A percentile compares a stretch with the other conserved stretches of the same genome.
Conservation (phyloP, 768 basidiomycete species). For the Melanogaster broomeanus region DNA sequence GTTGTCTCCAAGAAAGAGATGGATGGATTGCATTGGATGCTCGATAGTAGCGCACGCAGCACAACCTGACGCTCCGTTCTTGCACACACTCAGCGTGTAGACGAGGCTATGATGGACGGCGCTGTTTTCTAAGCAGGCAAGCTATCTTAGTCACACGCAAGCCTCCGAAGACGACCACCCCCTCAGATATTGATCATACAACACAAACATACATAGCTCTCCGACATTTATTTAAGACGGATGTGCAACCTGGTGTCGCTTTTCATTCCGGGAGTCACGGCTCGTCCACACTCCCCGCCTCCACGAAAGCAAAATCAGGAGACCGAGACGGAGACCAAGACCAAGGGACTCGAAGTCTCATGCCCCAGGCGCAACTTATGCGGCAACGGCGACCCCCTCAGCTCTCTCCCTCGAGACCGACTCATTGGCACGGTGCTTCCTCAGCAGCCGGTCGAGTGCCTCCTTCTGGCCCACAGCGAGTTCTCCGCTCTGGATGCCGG, state of each 20-base stretch:
- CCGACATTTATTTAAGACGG: slow-evolving; percentile 4
- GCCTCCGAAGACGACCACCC: background rate
- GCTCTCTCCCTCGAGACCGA: slow-evolving; percentile 1
- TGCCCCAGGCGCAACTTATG: slow-evolving; percentile 5
- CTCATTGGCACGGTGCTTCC: slow-evolving; percentile 73
- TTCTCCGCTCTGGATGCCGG: slow-evolving; percentile 88
- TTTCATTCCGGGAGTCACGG: slow-evolving; percentile 9
- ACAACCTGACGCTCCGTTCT: no score
- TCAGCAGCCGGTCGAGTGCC: slow-evolving; percentile 83
- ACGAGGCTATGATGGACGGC: no score
- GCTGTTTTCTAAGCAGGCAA: background rate
- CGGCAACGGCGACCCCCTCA: slow-evolving; percentile 8
- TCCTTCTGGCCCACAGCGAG: slow-evolving; percentile 94
- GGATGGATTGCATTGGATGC: no score
- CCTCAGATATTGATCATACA: background rate
- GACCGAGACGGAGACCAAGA: no score
- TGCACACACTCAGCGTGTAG: no score
- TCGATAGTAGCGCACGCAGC: no score
- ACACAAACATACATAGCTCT: background rate
- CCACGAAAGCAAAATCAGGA: no score
- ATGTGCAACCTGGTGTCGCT: slow-evolving; percentile 18
- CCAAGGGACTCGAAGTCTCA: no score
- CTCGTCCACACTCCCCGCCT: no score
- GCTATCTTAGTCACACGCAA: background rate
- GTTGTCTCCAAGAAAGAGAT: no score